Base-by-base conservation (phyloP, 805 yeast genomes). In the Naumovozyma dairenensis region DNA sequence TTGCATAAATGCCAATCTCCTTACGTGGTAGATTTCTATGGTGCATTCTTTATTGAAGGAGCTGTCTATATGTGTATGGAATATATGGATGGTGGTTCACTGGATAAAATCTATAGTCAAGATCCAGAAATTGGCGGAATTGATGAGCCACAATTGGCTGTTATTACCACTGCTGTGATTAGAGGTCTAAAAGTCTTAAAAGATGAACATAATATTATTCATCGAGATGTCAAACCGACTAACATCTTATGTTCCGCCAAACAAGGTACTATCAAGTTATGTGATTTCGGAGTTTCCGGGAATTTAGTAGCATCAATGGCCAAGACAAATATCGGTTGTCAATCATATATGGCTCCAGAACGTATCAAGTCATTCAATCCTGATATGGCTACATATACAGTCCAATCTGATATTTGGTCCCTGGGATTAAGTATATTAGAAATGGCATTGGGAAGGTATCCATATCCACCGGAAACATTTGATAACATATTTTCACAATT, bases 51-150 rank as follows among this genome's bases (percentile, higher is more conserved):
- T 53, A 85, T 85, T 21, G 98, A 92, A 60, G 96, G 96, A 30
- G 95, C 96, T 1, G 98, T 89, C 18, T 92, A 87, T 61, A 85
- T 89, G 84, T 92, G 97, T 62, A 89, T 89, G 72, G 98, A 89
- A 61, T 84, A 77, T 57, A 89, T 89, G 98, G 93, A 85, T 57
- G 96, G 95, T 31, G 95, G 96, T 0, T 84, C 96, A 0, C 62
- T 89, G 38, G 96, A 89, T 59, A 83, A 81, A 51, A 67, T 87
- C 12, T 89, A 86, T 57, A 80, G 76, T 3, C 65, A 63, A 17
- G 42, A 42, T n/a, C 46, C 44, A 2, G 49, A 42, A 26, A 63
- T 64, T n/a, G 65, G 60, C 31, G 85, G 87, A 27, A 65, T 81
- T 21, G 80, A 78, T 42, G 98, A 89, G 54, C 72, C 76, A 5